These are phyloP conservation scores for Gnaphalium uliginosum DNA, from an alignment of 129 eudicot species.

Conservation along the genomic window DNA sequence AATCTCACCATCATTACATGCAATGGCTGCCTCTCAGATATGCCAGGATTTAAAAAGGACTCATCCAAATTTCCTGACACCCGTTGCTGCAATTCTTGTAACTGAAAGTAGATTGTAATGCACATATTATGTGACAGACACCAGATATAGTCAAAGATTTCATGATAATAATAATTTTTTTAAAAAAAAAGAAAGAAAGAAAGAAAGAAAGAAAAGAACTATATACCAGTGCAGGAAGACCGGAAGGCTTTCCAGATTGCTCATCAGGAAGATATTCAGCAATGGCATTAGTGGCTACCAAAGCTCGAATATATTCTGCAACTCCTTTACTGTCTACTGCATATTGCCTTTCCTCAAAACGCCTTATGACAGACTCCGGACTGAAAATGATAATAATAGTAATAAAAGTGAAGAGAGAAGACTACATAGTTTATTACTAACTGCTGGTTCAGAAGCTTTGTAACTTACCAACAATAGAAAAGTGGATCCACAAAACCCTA, in stretches of 20 bases:
- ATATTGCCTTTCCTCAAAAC: constrained; percentile 77
- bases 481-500: neutral
- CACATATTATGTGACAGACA: neutral
- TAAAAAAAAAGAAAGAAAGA: too few relatives aligned
- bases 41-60: constrained; percentile 72
- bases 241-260: constrained; percentile 86
- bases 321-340: constrained; percentile 95
- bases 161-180: too few relatives aligned
- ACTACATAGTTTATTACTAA: neutral
- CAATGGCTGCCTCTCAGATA: constrained; percentile 93
- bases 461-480: neutral
- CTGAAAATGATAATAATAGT: constrained; percentile 34
- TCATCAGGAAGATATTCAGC: constrained; percentile 93
- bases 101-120: constrained; percentile 37
- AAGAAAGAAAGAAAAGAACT: neutral
- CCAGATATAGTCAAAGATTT: neutral
- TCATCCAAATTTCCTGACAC: constrained; percentile 88
- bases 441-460: constrained; percentile 3
- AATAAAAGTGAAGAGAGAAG: neutral
- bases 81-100: constrained; percentile 85
- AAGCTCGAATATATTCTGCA: constrained; percentile 86
- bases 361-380: constrained; percentile 82
- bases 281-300: constrained; percentile 81
- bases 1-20: constrained; percentile 96
- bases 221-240: constrained; percentile 79